Percentiles rank a stretch among this genome's conserved stretches.
phyloP scores from a whole-genome alignment of 164 flowering plant genomes.

The Malania oleifera region DNA sequence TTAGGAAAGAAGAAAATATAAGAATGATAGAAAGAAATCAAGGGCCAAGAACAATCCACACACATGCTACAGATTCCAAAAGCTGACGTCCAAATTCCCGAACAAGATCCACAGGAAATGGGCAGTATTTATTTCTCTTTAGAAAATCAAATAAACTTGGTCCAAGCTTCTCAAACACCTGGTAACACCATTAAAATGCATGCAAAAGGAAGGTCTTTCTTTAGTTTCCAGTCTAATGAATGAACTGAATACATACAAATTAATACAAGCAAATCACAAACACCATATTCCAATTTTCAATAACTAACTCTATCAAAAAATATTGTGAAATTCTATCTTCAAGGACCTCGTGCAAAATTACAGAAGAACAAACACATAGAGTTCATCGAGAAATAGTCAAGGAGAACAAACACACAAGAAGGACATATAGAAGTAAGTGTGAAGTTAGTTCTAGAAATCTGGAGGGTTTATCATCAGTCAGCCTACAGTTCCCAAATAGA shows the following conservation, averaged over 20 bases:
- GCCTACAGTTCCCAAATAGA: too few species aligned
- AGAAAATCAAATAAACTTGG: conserved; percentile 96
- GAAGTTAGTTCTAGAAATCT: not conserved
- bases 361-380: not conserved
- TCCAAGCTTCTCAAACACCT: conserved; percentile 99
- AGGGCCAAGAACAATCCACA: conserved; percentile 51
- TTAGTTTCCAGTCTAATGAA: conserved; percentile 24
- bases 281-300: conserved; percentile 4
- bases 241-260: conserved; percentile 9
- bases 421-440: not conserved
- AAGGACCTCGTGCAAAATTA: not conserved
- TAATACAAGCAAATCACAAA: not conserved
- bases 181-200: conserved; percentile 62
- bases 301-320: not conserved
- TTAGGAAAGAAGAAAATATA: conserved; percentile 19
- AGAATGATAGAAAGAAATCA: conserved; percentile 10
- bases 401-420: too few species aligned
- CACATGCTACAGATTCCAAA: conserved; percentile 98
- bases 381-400: too few species aligned
- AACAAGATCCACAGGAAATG: conserved; percentile 91
- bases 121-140: conserved; percentile 72
- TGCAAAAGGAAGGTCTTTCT: conserved; percentile 45
- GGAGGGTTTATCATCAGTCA: too few species aligned
- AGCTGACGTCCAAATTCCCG: conserved; percentile 94
- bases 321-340: not conserved